Conservation (phyloP, 371 early-diverging fungal species). For the Homolaphlyctis polyrhiza region DNA sequence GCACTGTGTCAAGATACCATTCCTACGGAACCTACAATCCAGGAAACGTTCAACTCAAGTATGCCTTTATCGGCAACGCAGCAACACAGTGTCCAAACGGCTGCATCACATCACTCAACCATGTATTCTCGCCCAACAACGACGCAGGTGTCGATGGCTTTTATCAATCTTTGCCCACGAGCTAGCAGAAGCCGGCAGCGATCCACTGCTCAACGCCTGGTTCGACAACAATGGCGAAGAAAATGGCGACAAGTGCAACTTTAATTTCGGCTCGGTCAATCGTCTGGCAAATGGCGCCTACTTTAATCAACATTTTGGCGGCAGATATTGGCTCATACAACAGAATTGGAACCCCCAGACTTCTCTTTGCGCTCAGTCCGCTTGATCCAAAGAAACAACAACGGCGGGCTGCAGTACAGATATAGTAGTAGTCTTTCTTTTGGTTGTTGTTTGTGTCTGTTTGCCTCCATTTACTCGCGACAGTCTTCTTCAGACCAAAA, state of each 20-base stretch:
- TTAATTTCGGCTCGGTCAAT: slow-evolving; percentile 18
- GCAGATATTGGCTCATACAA: slow-evolving; percentile 46
- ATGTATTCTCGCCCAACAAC: slow-evolving; percentile 35
- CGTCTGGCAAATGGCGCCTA: slow-evolving; percentile 21
- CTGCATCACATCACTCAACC: slow-evolving; percentile 2
- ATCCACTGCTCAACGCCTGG: slow-evolving; percentile 46
- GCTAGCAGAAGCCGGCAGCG: slow-evolving; percentile 45
- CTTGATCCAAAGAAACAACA: too few species aligned
- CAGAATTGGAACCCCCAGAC: slow-evolving; percentile 32
- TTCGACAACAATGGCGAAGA: slow-evolving; percentile 25
- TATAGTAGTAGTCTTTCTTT: too few species aligned
- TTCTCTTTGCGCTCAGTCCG: too few species aligned
- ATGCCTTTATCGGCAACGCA: background rate
- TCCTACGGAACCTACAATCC: background rate
- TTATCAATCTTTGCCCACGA: slow-evolving; percentile 52
- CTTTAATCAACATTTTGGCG: slow-evolving; percentile 36
- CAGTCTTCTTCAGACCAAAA: too few species aligned
- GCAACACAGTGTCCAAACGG: background rate
- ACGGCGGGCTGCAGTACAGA: too few species aligned
- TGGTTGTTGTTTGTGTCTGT: too few species aligned
- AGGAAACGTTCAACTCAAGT: background rate
- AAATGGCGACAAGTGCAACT: slow-evolving; percentile 46
- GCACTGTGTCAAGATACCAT: background rate
- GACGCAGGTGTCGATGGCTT: slow-evolving; percentile 45
- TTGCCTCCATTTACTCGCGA: too few species aligned